phyloP scores from a whole-genome alignment of 495 filamentous ascomycete genomes.

The Trichoderma erinaceum region DNA sequence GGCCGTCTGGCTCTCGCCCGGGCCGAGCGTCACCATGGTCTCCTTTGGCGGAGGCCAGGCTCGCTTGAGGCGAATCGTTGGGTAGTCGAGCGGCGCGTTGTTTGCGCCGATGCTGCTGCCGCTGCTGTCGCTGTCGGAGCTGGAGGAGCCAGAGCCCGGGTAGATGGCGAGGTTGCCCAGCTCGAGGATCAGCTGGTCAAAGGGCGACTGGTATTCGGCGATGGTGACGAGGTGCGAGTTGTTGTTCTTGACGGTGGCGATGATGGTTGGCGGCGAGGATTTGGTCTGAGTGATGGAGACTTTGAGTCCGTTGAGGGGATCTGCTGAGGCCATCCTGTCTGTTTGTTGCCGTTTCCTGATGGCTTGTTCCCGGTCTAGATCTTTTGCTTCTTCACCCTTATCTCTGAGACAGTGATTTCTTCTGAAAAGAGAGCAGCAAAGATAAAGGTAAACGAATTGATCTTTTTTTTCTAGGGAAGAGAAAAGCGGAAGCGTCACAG shows the following conservation, averaged over 20 bases:
- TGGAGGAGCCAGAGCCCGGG: not conserved
- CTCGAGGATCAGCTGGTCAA: not conserved
- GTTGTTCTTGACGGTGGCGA: slow-evolving; percentile 12
- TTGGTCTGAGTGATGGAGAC: slow-evolving; percentile 5
- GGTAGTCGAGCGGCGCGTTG: slow-evolving; percentile 2
- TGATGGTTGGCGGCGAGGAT: not conserved
- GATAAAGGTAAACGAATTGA: no score
- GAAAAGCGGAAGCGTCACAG: no score
- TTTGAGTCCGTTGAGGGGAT: not conserved
- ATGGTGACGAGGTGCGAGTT: slow-evolving; percentile 9
- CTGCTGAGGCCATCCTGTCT: not conserved
- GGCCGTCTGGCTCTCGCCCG: slow-evolving; percentile 8
- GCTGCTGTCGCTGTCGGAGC: not conserved
- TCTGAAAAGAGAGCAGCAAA: no score
- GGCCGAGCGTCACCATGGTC: slow-evolving; percentile 4
- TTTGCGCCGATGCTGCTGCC: not conserved
- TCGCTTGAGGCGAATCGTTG: not conserved
- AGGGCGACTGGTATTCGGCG: slow-evolving; percentile 4
- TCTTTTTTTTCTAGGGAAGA: no score
- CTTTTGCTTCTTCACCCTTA: not conserved
- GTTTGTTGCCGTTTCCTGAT: not conserved
- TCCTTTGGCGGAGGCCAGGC: not conserved
- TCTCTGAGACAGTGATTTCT: no score
- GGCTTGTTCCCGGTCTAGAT: not conserved
- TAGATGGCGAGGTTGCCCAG: not conserved